A percentile compares a stretch with the other conserved stretches of the same genome.
Evolutionary conservation across 2,329 filamentous ascomycete genomes (phyloP).

Genomic region (Paecilomyces sp.): DNA sequence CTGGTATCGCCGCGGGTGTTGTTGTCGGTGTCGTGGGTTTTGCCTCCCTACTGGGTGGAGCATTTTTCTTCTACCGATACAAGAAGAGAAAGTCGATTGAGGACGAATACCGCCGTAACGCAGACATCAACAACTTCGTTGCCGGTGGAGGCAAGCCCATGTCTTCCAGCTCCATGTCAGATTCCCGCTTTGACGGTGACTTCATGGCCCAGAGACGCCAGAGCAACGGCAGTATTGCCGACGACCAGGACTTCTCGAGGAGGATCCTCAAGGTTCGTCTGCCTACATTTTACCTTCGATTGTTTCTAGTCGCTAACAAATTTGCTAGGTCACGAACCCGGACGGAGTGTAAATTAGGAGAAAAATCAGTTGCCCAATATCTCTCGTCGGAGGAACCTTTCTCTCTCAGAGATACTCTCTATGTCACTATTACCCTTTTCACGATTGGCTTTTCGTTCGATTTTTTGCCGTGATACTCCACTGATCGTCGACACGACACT

Average conservation of each 20-base stretch:
- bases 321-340: constrained; percentile 10
- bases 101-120: constrained; percentile 76
- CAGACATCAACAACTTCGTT: constrained; percentile 67
- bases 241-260: constrained; percentile 94
- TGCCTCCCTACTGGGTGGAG: constrained; percentile 52
- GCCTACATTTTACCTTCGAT: background rate
- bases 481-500: background rate
- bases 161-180: constrained; percentile 64
- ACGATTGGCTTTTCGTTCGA: background rate
- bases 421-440: background rate
- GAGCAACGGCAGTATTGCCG: constrained; percentile 93
- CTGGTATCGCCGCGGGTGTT: constrained; percentile 77
- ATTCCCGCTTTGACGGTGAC: constrained; percentile 77
- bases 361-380: background rate
- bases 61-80: constrained; percentile 68
- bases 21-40: constrained; percentile 69
- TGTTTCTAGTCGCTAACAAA: background rate
- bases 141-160: constrained; percentile 50
- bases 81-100: constrained; percentile 71
- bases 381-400: background rate
- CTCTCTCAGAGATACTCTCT: background rate
- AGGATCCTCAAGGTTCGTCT: constrained; percentile 80
- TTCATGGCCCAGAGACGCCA: constrained; percentile 75
- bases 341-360: constrained; percentile 3
- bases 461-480: background rate